These are phyloP conservation scores for Eragrostis curvula DNA, from an alignment of 176 grass and related monocot species.

Conservation along the genomic window DNA sequence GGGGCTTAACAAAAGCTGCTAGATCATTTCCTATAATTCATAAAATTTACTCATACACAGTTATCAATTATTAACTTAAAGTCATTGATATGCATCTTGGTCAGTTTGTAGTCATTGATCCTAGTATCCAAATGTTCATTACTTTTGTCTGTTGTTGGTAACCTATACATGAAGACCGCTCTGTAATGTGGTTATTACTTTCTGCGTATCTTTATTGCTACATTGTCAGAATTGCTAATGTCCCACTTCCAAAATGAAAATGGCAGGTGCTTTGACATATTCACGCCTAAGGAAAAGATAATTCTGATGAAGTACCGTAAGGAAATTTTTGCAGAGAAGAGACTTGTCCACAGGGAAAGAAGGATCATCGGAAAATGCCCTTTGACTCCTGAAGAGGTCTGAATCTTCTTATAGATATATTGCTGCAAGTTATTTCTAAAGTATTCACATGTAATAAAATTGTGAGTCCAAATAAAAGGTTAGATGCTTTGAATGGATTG, in stretches of 20 bases:
- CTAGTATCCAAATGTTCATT: slow-evolving; percentile 21
- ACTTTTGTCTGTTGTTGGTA: slow-evolving; percentile 19
- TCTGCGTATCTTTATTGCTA: slow-evolving; percentile 19
- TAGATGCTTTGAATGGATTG: neutral
- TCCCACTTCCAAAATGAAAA: slow-evolving; percentile 35
- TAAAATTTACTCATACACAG: slow-evolving; percentile 17
- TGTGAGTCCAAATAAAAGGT: neutral
- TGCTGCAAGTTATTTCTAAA: slow-evolving; percentile 23
- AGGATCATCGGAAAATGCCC: slow-evolving; percentile 90
- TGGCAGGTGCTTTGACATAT: slow-evolving; percentile 93
- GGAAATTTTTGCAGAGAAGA: slow-evolving; percentile 79
- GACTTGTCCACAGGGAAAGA: slow-evolving; percentile 74
- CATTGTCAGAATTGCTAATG: neutral
- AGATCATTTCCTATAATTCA: neutral
- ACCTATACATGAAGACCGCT: slow-evolving; percentile 2
- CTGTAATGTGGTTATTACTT: neutral
- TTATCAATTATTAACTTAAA: neutral
- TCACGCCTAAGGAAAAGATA: slow-evolving; percentile 79
- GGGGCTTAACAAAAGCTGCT: neutral
- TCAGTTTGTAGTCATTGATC: slow-evolving; percentile 26
- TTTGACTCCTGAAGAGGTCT: slow-evolving; percentile 98
- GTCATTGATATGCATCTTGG: neutral
- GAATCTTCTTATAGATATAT: slow-evolving; percentile 31
- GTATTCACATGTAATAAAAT: slow-evolving; percentile 11
- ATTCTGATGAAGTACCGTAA: slow-evolving; percentile 85